Conservation (phyloP, 1,139 yeast genomes). For the Sugiyamaella novakii region DNA sequence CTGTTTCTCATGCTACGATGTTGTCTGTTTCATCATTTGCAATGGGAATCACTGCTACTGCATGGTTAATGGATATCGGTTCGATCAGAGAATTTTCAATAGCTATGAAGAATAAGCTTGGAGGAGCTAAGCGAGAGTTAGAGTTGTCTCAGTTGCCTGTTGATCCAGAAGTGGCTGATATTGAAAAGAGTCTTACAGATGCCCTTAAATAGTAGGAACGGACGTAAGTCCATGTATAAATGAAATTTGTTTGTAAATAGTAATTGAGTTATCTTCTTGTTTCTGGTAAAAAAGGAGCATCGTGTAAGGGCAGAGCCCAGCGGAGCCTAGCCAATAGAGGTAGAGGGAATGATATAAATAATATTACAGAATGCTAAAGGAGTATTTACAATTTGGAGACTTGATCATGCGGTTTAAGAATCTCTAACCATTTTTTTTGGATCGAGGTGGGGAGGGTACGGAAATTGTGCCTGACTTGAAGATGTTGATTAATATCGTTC, state of each 20-base stretch:
- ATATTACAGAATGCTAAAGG: background rate
- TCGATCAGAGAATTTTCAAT: constrained; percentile 69
- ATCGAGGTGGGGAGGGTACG: constrained; percentile 2
- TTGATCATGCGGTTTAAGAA: constrained; percentile 4
- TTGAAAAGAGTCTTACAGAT: constrained; percentile 51
- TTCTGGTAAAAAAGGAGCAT: too few relatives aligned
- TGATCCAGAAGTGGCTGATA: constrained; percentile 64
- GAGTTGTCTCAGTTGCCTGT: constrained; percentile 57
- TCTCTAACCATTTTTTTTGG: constrained; percentile 10
- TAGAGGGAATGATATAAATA: background rate
- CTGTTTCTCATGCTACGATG: constrained; percentile 79
- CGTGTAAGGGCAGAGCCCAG: background rate
- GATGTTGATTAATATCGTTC: constrained; percentile 15
- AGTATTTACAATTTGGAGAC: constrained; percentile 14
- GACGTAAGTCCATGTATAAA: too few relatives aligned
- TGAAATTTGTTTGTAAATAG: background rate
- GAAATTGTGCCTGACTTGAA: constrained; percentile 12
- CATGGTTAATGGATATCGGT: constrained; percentile 79
- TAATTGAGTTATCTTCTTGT: too few relatives aligned
- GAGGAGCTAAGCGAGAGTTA: constrained; percentile 53
- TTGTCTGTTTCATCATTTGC: constrained; percentile 73
- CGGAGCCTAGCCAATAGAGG: background rate
- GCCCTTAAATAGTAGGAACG: constrained; percentile 29
- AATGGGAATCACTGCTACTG: constrained; percentile 71
- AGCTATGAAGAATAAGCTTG: constrained; percentile 65